Percentiles rank a stretch among this genome's conserved stretches.
Conservation (phyloP, 2,329 filamentous ascomycete species). For the Pseudogymnoascus sp. region DNA sequence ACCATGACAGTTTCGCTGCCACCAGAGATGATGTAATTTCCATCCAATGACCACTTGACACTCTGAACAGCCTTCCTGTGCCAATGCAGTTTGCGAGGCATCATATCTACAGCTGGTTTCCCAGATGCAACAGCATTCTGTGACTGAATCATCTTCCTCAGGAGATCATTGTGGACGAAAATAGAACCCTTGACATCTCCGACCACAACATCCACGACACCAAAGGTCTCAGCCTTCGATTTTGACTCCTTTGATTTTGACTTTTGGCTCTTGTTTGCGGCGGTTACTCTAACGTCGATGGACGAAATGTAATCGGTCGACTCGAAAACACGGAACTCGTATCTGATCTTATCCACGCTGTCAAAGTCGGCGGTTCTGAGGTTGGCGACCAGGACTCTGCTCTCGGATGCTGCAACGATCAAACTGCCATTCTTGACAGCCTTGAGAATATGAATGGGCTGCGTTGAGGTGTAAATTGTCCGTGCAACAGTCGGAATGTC, state of each 20-base stretch:
- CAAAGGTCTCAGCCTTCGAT: constrained; percentile 24
- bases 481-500: constrained; percentile 23
- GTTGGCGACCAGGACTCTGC: constrained; percentile 53
- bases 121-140: constrained; percentile 24
- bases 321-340: constrained; percentile 51
- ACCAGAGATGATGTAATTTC: constrained; percentile 93
- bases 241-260: constrained; percentile 22
- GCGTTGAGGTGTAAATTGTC: constrained; percentile 34
- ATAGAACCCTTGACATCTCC: constrained; percentile 72
- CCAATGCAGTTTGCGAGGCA: constrained; percentile 72
- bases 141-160: constrained; percentile 46
- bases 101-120: constrained; percentile 27
- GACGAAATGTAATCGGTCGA: constrained; percentile 57
- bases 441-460: constrained; percentile 40
- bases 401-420: constrained; percentile 46
- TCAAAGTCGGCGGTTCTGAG: constrained; percentile 27
- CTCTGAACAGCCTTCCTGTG: constrained; percentile 76
- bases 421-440: constrained; percentile 47
- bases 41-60: constrained; percentile 87
- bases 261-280: constrained; percentile 19
- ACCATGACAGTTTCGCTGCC: constrained; percentile 84
- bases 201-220: constrained; percentile 63
- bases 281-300: constrained; percentile 50
- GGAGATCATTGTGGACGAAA: constrained; percentile 69
- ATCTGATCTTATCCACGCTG: constrained; percentile 38